A percentile compares a stretch with the other conserved stretches of the same genome.
phyloP scores from a whole-genome alignment of 2,329 filamentous ascomycete genomes.

The Claviceps quebecensis region DNA sequence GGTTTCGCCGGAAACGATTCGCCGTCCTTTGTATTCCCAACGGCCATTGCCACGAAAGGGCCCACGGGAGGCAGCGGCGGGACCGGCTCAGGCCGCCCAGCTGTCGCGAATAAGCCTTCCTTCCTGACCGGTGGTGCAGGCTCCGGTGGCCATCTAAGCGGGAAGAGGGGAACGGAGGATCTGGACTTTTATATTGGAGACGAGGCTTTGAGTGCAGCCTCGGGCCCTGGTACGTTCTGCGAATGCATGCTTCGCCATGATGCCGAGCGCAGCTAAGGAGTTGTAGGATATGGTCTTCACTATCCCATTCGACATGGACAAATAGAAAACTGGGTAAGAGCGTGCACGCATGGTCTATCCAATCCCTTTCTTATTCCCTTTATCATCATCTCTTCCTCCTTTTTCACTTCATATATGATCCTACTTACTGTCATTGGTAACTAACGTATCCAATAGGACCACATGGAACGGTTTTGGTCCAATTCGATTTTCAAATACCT shows the following conservation, averaged over 20 bases:
- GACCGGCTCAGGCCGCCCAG: conserved; percentile 74
- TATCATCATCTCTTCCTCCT: background rate
- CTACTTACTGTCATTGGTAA: too few species aligned
- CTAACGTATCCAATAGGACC: conserved; percentile 49
- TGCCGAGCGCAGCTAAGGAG: conserved; percentile 4
- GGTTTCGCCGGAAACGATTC: conserved; percentile 99
- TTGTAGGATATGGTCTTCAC: conserved; percentile 76
- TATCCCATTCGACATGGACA: conserved; percentile 97
- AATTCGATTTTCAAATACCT: conserved; percentile 99
- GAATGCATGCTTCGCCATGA: background rate
- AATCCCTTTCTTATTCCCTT: background rate
- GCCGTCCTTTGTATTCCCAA: conserved; percentile 97
- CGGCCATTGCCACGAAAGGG: conserved; percentile 91
- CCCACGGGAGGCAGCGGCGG: conserved; percentile 55
- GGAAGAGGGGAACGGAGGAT: conserved; percentile 92
- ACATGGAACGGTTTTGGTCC: conserved; percentile 99
- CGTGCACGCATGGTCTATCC: too few species aligned
- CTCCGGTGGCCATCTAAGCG: conserved; percentile 57
- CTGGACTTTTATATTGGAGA: conserved; percentile 98
- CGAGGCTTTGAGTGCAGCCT: conserved; percentile 73
- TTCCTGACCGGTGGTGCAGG: conserved; percentile 88
- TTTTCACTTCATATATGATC: background rate
- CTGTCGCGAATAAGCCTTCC: conserved; percentile 87
- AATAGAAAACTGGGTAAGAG: conserved; percentile 89
- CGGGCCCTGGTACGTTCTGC: conserved; percentile 54